Evolutionary conservation across 1,139 yeast species (phyloP).

Genomic region (Saccharomycopsis hybrid): DNA sequence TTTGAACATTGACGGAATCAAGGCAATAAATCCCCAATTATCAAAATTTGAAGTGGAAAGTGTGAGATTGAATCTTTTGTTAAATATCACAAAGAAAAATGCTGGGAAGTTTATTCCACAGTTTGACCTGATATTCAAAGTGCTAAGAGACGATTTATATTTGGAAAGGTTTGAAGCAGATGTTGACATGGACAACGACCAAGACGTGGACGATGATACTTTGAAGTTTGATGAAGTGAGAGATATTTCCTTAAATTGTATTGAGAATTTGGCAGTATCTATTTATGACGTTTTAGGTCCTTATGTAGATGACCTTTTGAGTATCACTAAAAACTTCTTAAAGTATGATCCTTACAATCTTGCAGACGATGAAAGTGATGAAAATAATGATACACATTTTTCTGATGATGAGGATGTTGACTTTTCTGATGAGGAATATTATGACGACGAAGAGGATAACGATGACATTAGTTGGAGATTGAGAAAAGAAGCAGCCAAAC

Average conservation of each 20-base stretch:
- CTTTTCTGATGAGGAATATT: slow-evolving; percentile 43
- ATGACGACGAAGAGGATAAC: slow-evolving; percentile 38
- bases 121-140: slow-evolving; percentile 25
- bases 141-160: slow-evolving; percentile 28
- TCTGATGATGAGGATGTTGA: no score
- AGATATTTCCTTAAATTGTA: slow-evolving; percentile 40
- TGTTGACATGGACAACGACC: no score
- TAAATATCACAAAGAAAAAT: slow-evolving; percentile 26
- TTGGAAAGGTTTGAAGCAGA: slow-evolving; percentile 27
- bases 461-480: slow-evolving; percentile 69
- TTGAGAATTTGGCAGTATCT: slow-evolving; percentile 30
- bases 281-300: slow-evolving; percentile 24
- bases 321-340: slow-evolving; percentile 37
- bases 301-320: slow-evolving; percentile 29
- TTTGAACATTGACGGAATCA: slow-evolving; percentile 3
- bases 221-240: slow-evolving; percentile 44
- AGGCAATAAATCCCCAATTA: slow-evolving; percentile 1
- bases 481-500: slow-evolving; percentile 48
- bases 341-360: slow-evolving; percentile 50
- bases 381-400: slow-evolving; percentile 29
- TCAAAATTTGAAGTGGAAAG: slow-evolving; percentile 9
- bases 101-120: slow-evolving; percentile 21
- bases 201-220: slow-evolving; percentile 31
- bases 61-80: slow-evolving; percentile 12
- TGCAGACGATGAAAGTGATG: slow-evolving; percentile 32